Percentiles rank a stretch among this genome's conserved stretches.
These are phyloP conservation scores for Talaromyces sp. DNA, from an alignment of 2,329 filamentous ascomycete species.

Conservation along the genomic window DNA sequence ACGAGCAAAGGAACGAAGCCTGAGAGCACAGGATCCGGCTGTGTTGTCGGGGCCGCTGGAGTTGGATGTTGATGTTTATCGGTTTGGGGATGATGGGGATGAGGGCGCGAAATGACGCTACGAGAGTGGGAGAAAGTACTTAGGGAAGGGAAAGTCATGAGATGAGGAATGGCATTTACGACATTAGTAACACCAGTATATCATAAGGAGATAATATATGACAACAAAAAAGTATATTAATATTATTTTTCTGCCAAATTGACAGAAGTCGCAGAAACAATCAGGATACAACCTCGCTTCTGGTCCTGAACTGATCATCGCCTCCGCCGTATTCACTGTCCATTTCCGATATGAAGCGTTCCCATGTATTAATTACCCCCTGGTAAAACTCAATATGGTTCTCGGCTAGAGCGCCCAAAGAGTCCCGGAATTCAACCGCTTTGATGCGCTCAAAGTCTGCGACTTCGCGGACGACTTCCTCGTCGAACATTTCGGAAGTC, in stretches of 20 bases:
- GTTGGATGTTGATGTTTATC: constrained; percentile 6
- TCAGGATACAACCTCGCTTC: constrained; percentile 21
- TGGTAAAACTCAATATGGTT: constrained; percentile 85
- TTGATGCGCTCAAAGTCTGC: constrained; percentile 96
- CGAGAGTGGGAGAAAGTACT: background rate
- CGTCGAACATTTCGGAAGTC: constrained; percentile 88
- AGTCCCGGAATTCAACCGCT: constrained; percentile 82
- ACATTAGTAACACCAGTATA: background rate
- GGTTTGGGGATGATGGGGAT: background rate
- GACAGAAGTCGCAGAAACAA: background rate
- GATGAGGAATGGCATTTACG: background rate
- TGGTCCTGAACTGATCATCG: constrained; percentile 21
- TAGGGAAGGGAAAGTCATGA: background rate
- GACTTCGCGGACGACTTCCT: constrained; percentile 91
- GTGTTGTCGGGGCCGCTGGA: constrained; percentile 20
- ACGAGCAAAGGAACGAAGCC: constrained; percentile 24
- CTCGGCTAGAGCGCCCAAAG: constrained; percentile 77
- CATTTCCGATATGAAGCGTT: constrained; percentile 84
- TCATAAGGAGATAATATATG: background rate
- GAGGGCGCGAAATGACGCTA: background rate
- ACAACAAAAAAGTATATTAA: constrained; percentile 3
- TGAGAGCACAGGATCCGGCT: constrained; percentile 28
- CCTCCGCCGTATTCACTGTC: constrained; percentile 56
- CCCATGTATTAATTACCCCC: constrained; percentile 77
- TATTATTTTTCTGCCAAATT: background rate